Conservation (phyloP, 805 yeast species). For the Yarrowia sp. region DNA sequence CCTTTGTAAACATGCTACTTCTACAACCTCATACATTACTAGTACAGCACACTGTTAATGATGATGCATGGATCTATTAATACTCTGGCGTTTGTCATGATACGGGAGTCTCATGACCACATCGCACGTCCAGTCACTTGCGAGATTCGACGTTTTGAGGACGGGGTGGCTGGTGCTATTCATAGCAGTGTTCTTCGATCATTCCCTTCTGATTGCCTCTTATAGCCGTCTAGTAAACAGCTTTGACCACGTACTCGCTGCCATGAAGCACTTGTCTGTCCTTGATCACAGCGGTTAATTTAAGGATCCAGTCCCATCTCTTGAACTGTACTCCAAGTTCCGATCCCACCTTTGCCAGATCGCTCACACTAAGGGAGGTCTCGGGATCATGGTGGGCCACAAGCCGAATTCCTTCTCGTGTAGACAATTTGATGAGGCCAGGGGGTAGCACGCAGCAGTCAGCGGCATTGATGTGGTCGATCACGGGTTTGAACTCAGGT, state of each 20-base stretch:
- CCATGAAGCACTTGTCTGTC: constrained; percentile 45
- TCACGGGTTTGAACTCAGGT: constrained; percentile 40
- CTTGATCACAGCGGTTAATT: constrained; percentile 42
- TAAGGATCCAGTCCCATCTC: constrained; percentile 44
- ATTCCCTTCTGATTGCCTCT: too few relatives aligned
- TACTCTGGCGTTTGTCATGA: too few relatives aligned
- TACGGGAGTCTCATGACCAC: too few relatives aligned
- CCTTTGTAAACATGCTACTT: too few relatives aligned
- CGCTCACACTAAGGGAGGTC: constrained; percentile 42
- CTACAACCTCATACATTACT: too few relatives aligned
- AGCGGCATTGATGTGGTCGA: constrained; percentile 49
- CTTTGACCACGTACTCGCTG: constrained; percentile 43
- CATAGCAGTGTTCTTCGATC: too few relatives aligned
- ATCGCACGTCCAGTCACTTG: too few relatives aligned
- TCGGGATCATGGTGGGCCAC: constrained; percentile 50
- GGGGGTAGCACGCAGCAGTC: constrained; percentile 52
- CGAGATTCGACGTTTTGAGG: too few relatives aligned
- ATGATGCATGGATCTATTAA: too few relatives aligned
- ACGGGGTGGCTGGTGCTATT: too few relatives aligned
- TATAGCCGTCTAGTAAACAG: background rate
- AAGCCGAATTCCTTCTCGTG: constrained; percentile 45
- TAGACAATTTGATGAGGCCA: constrained; percentile 46
- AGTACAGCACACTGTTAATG: too few relatives aligned
- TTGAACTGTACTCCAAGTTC: constrained; percentile 34
- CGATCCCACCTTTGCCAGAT: constrained; percentile 35